Evolutionary conservation across 225 moss, liverwort and hornwort genomes (phyloP).

Genomic region (Physcomitrellopsis africana): DNA sequence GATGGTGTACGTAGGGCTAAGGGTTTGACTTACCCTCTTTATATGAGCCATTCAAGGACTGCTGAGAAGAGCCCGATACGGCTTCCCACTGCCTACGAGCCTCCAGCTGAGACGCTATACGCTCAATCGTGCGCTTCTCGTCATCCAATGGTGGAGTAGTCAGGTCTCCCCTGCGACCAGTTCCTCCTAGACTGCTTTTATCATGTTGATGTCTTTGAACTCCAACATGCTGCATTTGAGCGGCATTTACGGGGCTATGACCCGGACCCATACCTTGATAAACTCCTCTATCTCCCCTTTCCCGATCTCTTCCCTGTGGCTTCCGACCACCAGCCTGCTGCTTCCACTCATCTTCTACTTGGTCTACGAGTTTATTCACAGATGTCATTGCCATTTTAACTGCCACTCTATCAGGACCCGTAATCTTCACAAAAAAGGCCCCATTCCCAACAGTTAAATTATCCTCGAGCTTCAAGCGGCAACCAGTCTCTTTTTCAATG

Average conservation of each 20-base stretch:
- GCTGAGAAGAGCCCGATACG: constrained; percentile 90
- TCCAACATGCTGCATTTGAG: constrained; percentile 92
- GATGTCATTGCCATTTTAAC: constrained; percentile 78
- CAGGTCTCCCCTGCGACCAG: constrained; percentile 75
- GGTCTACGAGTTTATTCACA: constrained; percentile 67
- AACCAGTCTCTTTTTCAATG: constrained; percentile 94
- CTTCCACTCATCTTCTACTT: constrained; percentile 80
- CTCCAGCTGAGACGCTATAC: constrained; percentile 99
- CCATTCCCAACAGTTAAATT: constrained; percentile 78
- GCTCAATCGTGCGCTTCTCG: constrained; percentile 99
- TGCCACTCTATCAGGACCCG: constrained; percentile 83
- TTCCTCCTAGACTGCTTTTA: constrained; percentile 54
- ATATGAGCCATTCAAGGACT: constrained; percentile 92
- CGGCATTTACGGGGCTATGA: constrained; percentile 71
- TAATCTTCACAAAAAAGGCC: constrained; percentile 91
- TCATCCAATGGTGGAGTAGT: constrained; percentile 76
- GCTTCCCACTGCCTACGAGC: constrained; percentile 99
- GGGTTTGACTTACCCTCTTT: constrained; percentile 96
- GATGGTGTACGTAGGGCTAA: constrained; percentile 57
- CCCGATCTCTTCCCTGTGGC: constrained; percentile 41
- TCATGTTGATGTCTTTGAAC: constrained; percentile 87
- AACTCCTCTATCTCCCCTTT: constrained; percentile 31
- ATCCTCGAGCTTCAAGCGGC: constrained; percentile 94
- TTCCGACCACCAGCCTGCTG: constrained; percentile 53
- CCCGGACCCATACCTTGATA: constrained; percentile 38